Base-by-base conservation (phyloP, 2,329 filamentous ascomycete genomes). In the Chaetoscypha palmicola region DNA sequence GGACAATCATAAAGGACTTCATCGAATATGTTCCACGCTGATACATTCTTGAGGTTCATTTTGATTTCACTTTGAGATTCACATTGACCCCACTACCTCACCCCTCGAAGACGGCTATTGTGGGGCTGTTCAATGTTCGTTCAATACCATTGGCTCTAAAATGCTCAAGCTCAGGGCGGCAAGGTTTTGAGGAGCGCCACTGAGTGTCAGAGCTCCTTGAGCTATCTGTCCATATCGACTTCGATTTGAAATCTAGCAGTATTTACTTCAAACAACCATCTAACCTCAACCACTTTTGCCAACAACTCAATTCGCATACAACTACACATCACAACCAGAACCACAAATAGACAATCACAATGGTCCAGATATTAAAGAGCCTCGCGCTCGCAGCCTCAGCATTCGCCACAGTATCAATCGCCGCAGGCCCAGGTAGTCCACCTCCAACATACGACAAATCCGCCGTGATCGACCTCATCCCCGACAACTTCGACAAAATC, bases 401-500 rank as follows among this genome's bases (percentile, higher is more conserved):
- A 49, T 65, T 81, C 34, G 53, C 52, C 38, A 52, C 53, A 26
- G 39, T 53, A 31, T 68, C 74, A 41, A 67, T 71, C 52, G 69
- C 67, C 22, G 78, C 74, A 46, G 50, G 48, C 4, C 49, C 48
- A 26, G 28, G 47, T 33, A 26, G 21, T 8, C 41, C 49, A 28
- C 42, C 55, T 26, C 41, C 49, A 71, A 78, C 49, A 14, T 52
- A 42, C 48, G 82, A 86, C 59, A 80, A 81, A 58, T 92, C 88
- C 44, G 84, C 86, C 45, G 92, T 98, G 52, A 73, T 94, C 58
- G 91, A 97, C 66, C 82, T 98, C 49, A 81, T 85, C 48, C 89
- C 91, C 44, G 72, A 73, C 59, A 98, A 96, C 73, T 98, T 98
- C 66, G 91, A 97, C 72, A 71, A 83, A 37, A 74, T 95, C 43